A percentile compares a stretch with the other conserved stretches of the same genome.
These are phyloP conservation scores for Lithohypha guttulata DNA, from an alignment of 2,329 filamentous ascomycete genomes.

Conservation along the genomic window DNA sequence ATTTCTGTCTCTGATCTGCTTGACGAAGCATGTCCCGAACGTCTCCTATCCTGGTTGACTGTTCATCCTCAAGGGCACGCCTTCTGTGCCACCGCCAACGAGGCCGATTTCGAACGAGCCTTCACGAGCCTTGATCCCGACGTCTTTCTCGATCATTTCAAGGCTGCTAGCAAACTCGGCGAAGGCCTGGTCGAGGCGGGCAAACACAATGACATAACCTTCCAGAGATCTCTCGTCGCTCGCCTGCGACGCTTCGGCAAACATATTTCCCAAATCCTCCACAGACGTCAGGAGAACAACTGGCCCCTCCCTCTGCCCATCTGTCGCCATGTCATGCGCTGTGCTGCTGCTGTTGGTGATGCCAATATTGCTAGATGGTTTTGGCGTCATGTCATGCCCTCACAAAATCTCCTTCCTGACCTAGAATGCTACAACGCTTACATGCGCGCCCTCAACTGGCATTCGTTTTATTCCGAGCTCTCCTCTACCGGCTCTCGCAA, in stretches of 20 bases:
- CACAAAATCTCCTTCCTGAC: slow-evolving; percentile 33
- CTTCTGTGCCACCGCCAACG: slow-evolving; percentile 15
- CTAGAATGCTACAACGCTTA: slow-evolving; percentile 45
- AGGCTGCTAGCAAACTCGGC: too few relatives aligned
- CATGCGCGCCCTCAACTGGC: slow-evolving; percentile 41
- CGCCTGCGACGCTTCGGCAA: slow-evolving; percentile 26
- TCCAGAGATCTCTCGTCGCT: slow-evolving; percentile 24
- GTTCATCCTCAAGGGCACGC: slow-evolving; percentile 24
- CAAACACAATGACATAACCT: slow-evolving; percentile 38
- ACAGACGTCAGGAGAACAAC: slow-evolving; percentile 29
- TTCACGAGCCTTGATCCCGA: slow-evolving; percentile 51
- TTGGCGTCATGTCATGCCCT: slow-evolving; percentile 36
- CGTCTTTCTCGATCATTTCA: too few relatives aligned
- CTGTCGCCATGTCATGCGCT: slow-evolving; percentile 43
- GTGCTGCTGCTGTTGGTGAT: slow-evolving; percentile 40
- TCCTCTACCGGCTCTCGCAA: slow-evolving; percentile 29
- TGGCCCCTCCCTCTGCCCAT: slow-evolving; percentile 35
- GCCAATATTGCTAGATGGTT: slow-evolving; percentile 32
- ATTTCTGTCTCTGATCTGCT: slow-evolving; percentile 23
- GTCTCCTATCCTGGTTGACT: slow-evolving; percentile 29
- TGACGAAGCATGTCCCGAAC: slow-evolving; percentile 30
- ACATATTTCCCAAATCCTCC: slow-evolving; percentile 30
- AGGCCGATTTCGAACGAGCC: slow-evolving; percentile 28
- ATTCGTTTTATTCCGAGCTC: slow-evolving; percentile 30
- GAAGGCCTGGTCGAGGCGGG: slow-evolving; percentile 38